Conservation (phyloP, 1,284 basidiomycete species). For the Dichomitus squalens region DNA sequence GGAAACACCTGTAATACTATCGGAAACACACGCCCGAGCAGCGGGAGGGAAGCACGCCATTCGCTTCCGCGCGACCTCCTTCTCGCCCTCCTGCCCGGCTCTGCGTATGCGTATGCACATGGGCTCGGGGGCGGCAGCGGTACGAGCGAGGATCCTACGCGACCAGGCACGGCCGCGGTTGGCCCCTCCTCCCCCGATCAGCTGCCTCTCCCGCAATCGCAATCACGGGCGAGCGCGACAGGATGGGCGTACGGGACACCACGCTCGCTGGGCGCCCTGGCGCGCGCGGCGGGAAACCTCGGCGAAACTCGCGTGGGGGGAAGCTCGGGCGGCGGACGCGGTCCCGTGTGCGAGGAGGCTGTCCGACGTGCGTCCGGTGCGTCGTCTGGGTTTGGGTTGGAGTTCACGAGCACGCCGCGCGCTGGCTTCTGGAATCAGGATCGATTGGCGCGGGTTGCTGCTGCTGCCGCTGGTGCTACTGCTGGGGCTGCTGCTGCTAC, state of each 20-base stretch:
- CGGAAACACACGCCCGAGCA: background rate
- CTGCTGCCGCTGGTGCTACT: background rate
- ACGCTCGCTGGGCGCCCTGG: too few species aligned
- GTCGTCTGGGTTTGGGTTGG: background rate
- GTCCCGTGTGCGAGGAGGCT: conserved; percentile 1
- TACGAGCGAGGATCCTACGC: conserved; percentile 7
- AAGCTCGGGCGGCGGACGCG: too few species aligned
- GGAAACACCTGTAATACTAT: too few species aligned
- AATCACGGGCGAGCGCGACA: background rate
- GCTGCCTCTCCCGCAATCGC: background rate
- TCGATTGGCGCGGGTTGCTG: background rate
- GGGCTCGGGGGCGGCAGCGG: background rate
- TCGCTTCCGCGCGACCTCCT: background rate
- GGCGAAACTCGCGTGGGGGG: conserved; percentile 16
- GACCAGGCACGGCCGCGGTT: conserved; percentile 3
- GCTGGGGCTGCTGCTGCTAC: background rate
- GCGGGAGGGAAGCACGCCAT: background rate
- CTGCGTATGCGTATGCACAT: background rate
- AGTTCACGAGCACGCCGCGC: background rate
- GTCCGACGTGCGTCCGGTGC: background rate
- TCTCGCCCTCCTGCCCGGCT: background rate
- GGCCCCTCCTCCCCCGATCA: background rate
- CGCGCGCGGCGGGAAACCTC: conserved; percentile 20
- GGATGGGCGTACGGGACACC: background rate
- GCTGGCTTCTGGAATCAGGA: too few species aligned